Base-by-base conservation (phyloP, 2,329 filamentous ascomycete genomes). In the Botrytis fabae region DNA sequence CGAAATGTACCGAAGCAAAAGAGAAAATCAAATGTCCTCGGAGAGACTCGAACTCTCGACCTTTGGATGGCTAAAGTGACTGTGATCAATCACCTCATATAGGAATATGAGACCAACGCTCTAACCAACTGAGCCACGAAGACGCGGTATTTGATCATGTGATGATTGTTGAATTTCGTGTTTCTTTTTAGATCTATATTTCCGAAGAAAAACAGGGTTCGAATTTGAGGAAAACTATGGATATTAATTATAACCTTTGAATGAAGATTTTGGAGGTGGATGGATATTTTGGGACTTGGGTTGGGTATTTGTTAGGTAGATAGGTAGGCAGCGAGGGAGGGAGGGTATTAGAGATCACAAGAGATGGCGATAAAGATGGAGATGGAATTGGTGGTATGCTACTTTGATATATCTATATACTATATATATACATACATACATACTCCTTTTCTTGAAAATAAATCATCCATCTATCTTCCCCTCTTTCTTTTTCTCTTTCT, bases 21-120 rank as follows among this genome's bases (percentile, higher is more conserved):
- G 1, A 38, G 46, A 64, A 44, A 28, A 22, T 38, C 20, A 61
- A 16, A 25, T 61, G 83, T 83, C 82, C 83, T 83, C 80, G 80
- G 82, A 81, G 82, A 85, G 83, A 78, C 80, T 84, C 82, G 86
- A 87, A 82, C 86, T 86, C 83, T 81, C 82, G 83, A 83, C 83
- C 83, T 85, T 84, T 84, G 83, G 80, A 82, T 82, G 40, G 40
- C 62, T 40, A 51, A 51, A 66, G 63, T 66, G 44, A 51, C 2
- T 54, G 63, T 66, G 54, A 3, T 20, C 63, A 66, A 66, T n/a
- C 63, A 66, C 63, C 63, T 66, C 63, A 66, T 54, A 54, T 51
- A 40, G 3, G 32, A 32, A 74, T 66, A 82, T 82, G 81, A 83
- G 81, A 83, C 82, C 81, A 81, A 83, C 82, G 81, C 82, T 83